Base-by-base conservation (phyloP, 2,329 filamentous ascomycete genomes). In the Neurospora crassa region DNA sequence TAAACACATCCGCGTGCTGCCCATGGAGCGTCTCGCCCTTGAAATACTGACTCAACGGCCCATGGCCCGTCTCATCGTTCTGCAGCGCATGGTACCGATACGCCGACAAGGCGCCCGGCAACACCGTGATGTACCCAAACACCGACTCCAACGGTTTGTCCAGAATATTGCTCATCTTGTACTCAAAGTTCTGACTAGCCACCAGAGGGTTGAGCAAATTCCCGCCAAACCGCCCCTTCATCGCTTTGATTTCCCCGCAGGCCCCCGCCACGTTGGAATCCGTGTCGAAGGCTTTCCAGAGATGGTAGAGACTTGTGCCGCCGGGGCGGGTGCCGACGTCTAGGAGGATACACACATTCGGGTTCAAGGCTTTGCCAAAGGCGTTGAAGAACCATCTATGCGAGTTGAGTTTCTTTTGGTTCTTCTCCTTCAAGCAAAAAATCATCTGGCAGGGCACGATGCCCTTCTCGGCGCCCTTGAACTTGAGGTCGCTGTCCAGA, bases 361-460 rank as follows among this genome's bases (percentile, higher is more conserved):
- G 96, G 75, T 95, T 97, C 34, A 99, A 85, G 0, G 95, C 92
- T 74, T 91, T 90, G 40, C 96, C 96, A 79, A 99, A 97, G 0
- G 96, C 96, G 79, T 99, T 99, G 85, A 99, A 99, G 83, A 97
- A 98, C 96, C 96, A 99, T 71, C 96, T 90, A 81, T 99, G 96
- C 0, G 94, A 97, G 84, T 99, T 99, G 76, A 99, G 88, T 84
- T 99, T 99, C 83, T 97, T 96, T 79, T 92, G 89, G 80, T 99
- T 99, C 84, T 96, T 94, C 80, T 99, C 96, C 83, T 99, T 99
- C 73, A 99, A 84, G 78, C 96, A 99, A 81, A 99, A 99, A 77
- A 99, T 95, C 85, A 99, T 93, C 83, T 99, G 96, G 79, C 94
- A 97, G 1, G 96, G 96, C 14, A 98, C 93, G 75, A 99, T 99